Evolutionary conservation across 345 rosid species (phyloP).

Genomic region (Ceriops decandra): DNA sequence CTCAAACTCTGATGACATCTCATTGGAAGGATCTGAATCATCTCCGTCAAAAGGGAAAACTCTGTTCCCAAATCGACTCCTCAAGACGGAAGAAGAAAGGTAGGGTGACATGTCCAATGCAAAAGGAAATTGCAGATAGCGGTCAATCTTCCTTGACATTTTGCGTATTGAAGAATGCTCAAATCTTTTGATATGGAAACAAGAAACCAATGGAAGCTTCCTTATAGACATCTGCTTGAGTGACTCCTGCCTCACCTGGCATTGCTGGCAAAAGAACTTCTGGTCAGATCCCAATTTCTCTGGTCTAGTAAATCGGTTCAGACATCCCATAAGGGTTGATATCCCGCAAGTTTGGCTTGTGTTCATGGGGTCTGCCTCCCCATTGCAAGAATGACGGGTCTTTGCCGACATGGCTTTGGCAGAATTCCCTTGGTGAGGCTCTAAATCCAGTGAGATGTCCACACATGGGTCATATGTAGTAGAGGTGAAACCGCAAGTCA

Average conservation of each 20-base stretch:
- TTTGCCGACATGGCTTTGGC: constrained; percentile 29
- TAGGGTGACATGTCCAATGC: constrained; percentile 72
- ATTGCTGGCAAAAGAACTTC: constrained; percentile 77
- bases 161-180: constrained; percentile 65
- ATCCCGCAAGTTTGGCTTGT: constrained; percentile 35
- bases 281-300: constrained; percentile 89
- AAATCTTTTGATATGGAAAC: constrained; percentile 87
- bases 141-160: constrained; percentile 68
- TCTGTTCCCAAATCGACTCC: constrained; percentile 73
- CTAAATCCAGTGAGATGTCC: constrained; percentile 86
- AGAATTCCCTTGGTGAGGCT: constrained; percentile 37
- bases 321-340: constrained; percentile 72
- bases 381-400: constrained; percentile 41
- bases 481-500: constrained; percentile 83
- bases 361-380: constrained; percentile 39
- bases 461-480: constrained; percentile 87
- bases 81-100: constrained; percentile 68
- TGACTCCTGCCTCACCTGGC: constrained; percentile 73
- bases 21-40: constrained; percentile 46
- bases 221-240: constrained; percentile 83
- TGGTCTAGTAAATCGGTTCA: constrained; percentile 72
- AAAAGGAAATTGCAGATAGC: constrained; percentile 81
- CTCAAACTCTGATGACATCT: constrained; percentile 61
- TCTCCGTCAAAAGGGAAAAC: constrained; percentile 55
- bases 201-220: constrained; percentile 76